Evolutionary conservation across 2,329 filamentous ascomycete genomes (phyloP).

Genomic region (Penicillium corylophilum): DNA sequence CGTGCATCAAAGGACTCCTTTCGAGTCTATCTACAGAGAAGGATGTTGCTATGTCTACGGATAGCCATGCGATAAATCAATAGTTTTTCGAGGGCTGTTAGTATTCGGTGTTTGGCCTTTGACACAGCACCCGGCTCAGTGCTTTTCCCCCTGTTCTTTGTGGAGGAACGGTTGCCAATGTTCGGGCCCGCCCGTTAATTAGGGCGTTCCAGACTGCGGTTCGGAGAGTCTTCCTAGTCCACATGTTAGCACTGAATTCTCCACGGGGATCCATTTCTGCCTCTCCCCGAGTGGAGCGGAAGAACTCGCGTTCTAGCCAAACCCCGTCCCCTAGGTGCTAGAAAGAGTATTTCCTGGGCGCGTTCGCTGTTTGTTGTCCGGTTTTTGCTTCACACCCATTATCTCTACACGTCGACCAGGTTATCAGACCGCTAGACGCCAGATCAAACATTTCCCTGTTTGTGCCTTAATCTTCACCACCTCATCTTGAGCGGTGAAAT

Average conservation of each 20-base stretch:
- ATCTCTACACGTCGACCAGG: neutral
- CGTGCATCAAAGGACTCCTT: neutral
- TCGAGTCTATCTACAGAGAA: neutral
- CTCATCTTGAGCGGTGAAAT: neutral
- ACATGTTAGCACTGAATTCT: neutral
- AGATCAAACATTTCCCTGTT: neutral
- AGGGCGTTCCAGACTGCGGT: neutral
- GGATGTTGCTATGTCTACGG: too few species aligned
- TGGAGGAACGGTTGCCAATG: neutral
- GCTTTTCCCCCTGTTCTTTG: neutral
- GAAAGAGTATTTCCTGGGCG: neutral
- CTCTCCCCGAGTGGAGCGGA: neutral
- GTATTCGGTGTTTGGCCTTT: neutral
- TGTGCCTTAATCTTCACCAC: neutral
- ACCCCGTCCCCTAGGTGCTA: neutral
- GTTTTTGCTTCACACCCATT: neutral
- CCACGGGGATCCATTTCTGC: neutral
- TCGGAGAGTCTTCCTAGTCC: neutral
- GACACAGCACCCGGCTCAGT: neutral
- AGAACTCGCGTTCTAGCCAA: neutral
- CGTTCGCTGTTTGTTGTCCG: neutral
- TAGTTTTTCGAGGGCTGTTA: neutral
- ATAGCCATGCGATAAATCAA: neutral
- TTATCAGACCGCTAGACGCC: neutral
- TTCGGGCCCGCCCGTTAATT: neutral